A percentile compares a stretch with the other conserved stretches of the same genome.
These are phyloP conservation scores for Coniella vitis DNA, from an alignment of 2,329 filamentous ascomycete species.

Conservation along the genomic window DNA sequence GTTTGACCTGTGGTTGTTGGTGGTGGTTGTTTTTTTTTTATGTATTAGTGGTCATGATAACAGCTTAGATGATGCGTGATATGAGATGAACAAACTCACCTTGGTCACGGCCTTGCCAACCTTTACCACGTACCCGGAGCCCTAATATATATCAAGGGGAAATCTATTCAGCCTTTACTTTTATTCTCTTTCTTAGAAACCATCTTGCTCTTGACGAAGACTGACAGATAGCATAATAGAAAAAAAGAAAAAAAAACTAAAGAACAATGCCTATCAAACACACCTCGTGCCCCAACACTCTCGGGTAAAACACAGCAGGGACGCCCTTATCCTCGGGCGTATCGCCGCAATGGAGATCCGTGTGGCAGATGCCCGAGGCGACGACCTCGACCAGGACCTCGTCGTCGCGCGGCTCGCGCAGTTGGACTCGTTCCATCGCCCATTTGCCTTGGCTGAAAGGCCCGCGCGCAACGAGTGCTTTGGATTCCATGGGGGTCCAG, in stretches of 20 bases:
- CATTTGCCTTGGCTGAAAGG: constrained; percentile 27
- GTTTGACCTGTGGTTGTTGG: constrained; percentile 20
- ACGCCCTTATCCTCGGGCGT: constrained; percentile 20
- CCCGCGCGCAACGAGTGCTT: constrained; percentile 25
- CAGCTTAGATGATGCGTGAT: no score
- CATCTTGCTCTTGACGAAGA: no score
- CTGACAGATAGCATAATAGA: no score
- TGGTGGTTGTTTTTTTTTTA: no score
- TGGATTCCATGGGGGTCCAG: constrained; percentile 19
- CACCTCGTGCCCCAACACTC: constrained; percentile 47
- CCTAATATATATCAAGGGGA: constrained; percentile 13
- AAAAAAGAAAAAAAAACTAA: neutral
- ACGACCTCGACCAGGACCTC: constrained; percentile 48
- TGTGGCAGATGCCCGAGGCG: constrained; percentile 49
- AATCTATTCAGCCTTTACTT: no score
- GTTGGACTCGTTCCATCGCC: constrained; percentile 25
- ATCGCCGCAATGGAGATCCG: constrained; percentile 41
- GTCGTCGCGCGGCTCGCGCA: constrained; percentile 28
- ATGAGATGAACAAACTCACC: constrained; percentile 14
- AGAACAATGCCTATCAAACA: neutral
- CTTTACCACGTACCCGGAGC: constrained; percentile 40
- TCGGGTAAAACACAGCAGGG: constrained; percentile 11
- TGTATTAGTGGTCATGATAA: no score
- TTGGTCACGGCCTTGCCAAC: constrained; percentile 33
- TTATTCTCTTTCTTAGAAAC: no score